Evolutionary conservation across 2,329 filamentous ascomycete species (phyloP).

Genomic region (Cladophialophora chaetospira): DNA sequence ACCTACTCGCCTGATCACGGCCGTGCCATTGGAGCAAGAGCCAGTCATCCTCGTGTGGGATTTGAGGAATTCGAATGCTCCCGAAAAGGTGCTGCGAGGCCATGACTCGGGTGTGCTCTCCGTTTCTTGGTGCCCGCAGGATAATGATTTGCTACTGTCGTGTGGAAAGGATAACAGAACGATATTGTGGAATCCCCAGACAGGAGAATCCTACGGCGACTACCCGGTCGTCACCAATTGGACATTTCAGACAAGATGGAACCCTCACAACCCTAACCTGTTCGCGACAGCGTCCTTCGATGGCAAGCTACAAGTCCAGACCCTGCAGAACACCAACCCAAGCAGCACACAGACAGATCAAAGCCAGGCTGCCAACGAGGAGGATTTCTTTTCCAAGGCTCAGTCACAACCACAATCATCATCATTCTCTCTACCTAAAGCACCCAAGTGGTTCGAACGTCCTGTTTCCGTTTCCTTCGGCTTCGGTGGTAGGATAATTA

Average conservation of each 20-base stretch:
- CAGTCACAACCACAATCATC: conserved; percentile 88
- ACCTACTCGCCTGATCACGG: conserved; percentile 88
- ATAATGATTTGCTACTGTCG: conserved; percentile 84
- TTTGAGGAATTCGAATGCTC: conserved; percentile 91
- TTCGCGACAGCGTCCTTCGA: conserved; percentile 96
- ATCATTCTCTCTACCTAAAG: conserved; percentile 81
- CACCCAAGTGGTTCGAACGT: conserved; percentile 87
- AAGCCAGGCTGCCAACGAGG: conserved; percentile 74
- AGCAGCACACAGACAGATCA: conserved; percentile 68
- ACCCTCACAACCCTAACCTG: conserved; percentile 87
- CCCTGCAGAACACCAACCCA: conserved; percentile 88
- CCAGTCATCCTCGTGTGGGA: conserved; percentile 93
- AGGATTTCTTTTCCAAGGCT: conserved; percentile 94
- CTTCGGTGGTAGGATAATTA: conserved; percentile 94
- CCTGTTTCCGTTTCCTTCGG: conserved; percentile 88
- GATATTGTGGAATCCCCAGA: conserved; percentile 94
- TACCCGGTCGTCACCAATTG: conserved; percentile 98
- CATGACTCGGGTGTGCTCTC: conserved; percentile 94
- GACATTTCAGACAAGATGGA: conserved; percentile 95
- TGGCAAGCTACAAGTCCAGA: conserved; percentile 91
- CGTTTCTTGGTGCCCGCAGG: conserved; percentile 91
- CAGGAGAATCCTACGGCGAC: conserved; percentile 82
- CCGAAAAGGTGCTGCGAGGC: conserved; percentile 80
- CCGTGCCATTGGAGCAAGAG: conserved; percentile 83
- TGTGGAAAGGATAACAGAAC: conserved; percentile 97